A percentile compares a stretch with the other conserved stretches of the same genome.
Conservation (phyloP, 2,329 filamentous ascomycete species). For the Aspergillus ochraceus region DNA sequence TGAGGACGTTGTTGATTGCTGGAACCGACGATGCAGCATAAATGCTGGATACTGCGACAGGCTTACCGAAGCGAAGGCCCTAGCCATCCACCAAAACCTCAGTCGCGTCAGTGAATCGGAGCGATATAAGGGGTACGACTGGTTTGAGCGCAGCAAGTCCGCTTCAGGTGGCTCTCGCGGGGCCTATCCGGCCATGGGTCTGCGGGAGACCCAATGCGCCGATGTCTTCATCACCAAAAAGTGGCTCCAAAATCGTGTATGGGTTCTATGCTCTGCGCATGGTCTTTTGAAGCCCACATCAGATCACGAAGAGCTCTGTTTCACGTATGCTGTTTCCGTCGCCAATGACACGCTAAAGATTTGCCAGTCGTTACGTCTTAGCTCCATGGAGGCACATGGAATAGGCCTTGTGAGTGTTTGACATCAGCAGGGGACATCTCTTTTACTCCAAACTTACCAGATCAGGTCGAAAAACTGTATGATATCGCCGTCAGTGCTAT, state of each 20-base stretch:
- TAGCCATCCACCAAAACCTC: constrained; percentile 37
- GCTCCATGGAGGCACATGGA: constrained; percentile 46
- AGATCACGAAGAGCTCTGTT: constrained; percentile 38
- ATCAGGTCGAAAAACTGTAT: constrained; percentile 41
- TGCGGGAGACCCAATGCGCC: constrained; percentile 43
- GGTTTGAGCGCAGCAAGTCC: constrained; percentile 35
- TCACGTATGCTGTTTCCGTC: constrained; percentile 37
- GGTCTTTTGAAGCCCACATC: constrained; percentile 36
- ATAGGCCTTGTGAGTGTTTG: constrained; percentile 35
- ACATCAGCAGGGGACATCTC: background rate
- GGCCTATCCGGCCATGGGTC: constrained; percentile 25
- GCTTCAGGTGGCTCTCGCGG: constrained; percentile 19
- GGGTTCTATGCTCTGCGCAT: constrained; percentile 44
- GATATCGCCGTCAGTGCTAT: constrained; percentile 38
- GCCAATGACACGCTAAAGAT: constrained; percentile 36
- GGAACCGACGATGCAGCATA: constrained; percentile 56
- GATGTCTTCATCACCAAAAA: constrained; percentile 46
- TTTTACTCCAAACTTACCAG: constrained; percentile 3
- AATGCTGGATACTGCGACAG: constrained; percentile 64
- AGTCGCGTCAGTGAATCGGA: constrained; percentile 33
- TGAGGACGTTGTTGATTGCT: constrained; percentile 46
- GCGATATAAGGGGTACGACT: constrained; percentile 39
- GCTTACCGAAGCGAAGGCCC: constrained; percentile 63
- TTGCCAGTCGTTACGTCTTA: constrained; percentile 32
- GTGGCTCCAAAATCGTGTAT: constrained; percentile 46